These are phyloP conservation scores for Alternaria ethzedia DNA, from an alignment of 2,329 filamentous ascomycete genomes.

Conservation along the genomic window DNA sequence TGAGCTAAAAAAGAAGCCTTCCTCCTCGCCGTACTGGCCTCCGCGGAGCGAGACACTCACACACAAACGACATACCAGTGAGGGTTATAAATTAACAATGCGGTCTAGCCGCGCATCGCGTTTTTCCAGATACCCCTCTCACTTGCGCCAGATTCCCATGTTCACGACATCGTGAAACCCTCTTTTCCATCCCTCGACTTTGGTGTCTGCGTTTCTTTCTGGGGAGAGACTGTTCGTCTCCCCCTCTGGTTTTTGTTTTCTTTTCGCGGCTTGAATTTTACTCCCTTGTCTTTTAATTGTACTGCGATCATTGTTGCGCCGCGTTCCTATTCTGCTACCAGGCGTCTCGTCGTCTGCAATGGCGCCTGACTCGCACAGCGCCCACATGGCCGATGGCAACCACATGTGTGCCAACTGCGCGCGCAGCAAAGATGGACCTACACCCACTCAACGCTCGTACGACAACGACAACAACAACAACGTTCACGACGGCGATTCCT, in stretches of 20 bases:
- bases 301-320: background rate
- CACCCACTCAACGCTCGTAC: slow-evolving; percentile 11
- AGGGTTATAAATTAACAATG: slow-evolving; percentile 15
- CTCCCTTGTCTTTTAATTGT: background rate
- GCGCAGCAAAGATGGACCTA: slow-evolving; percentile 7
- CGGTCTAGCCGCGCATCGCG: slow-evolving; percentile 15
- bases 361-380: slow-evolving; percentile 1
- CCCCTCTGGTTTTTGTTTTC: background rate
- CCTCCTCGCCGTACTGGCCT: background rate
- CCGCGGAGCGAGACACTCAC: slow-evolving; percentile 3
- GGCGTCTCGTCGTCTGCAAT: background rate
- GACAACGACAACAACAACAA: slow-evolving; percentile 1
- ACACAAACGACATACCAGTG: background rate
- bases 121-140: slow-evolving; percentile 6
- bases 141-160: slow-evolving; percentile 12
- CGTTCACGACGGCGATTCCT: slow-evolving; percentile 1
- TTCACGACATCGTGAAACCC: slow-evolving; percentile 8
- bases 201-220: background rate
- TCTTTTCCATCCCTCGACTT: background rate
- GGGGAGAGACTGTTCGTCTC: background rate
- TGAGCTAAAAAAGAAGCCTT: background rate
- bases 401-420: background rate
- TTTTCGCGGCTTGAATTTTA: background rate
- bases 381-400: background rate
- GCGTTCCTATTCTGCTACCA: background rate